Conservation (phyloP, 108 stramenopile species). For the Conticribra weissflogii region DNA sequence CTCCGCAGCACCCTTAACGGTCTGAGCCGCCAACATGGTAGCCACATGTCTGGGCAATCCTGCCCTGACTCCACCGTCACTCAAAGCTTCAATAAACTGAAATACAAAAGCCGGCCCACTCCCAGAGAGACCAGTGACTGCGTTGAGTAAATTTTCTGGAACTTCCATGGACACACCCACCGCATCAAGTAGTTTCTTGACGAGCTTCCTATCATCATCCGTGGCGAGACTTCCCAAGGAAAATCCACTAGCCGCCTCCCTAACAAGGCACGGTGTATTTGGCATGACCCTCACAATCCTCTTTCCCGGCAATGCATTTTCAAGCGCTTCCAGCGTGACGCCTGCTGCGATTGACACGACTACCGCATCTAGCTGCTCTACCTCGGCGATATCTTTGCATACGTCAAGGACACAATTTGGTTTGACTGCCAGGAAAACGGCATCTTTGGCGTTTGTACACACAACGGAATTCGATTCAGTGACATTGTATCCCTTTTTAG, state of each 20-base stretch:
- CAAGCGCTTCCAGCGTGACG: conserved; percentile 70
- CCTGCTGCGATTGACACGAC: conserved; percentile 93
- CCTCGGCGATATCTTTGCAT: conserved; percentile 59
- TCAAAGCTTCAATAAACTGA: conserved; percentile 94
- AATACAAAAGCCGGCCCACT: conserved; percentile 96
- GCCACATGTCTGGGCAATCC: conserved; percentile 90
- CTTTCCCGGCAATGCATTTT: conserved; percentile 58
- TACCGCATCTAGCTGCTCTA: conserved; percentile 42
- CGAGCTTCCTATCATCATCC: conserved; percentile 71
- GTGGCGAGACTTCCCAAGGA: conserved; percentile 71
- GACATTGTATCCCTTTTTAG: conserved; percentile 62
- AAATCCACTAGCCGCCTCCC: conserved; percentile 86
- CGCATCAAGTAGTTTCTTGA: conserved; percentile 72
- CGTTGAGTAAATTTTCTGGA: conserved; percentile 79
- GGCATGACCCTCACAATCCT: conserved; percentile 94
- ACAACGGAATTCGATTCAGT: conserved; percentile 65
- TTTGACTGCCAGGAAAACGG: conserved; percentile 83
- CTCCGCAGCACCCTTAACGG: conserved; percentile 95
- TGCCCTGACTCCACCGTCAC: conserved; percentile 94
- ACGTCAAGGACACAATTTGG: conserved; percentile 63
- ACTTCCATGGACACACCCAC: conserved; percentile 84
- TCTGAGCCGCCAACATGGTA: conserved; percentile 91
- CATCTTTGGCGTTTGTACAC: conserved; percentile 59
- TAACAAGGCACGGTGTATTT: conserved; percentile 93
- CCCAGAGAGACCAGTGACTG: conserved; percentile 94